Evolutionary conservation across 306 rosid genomes (phyloP).

Genomic region (Trichosanthes truncata): DNA sequence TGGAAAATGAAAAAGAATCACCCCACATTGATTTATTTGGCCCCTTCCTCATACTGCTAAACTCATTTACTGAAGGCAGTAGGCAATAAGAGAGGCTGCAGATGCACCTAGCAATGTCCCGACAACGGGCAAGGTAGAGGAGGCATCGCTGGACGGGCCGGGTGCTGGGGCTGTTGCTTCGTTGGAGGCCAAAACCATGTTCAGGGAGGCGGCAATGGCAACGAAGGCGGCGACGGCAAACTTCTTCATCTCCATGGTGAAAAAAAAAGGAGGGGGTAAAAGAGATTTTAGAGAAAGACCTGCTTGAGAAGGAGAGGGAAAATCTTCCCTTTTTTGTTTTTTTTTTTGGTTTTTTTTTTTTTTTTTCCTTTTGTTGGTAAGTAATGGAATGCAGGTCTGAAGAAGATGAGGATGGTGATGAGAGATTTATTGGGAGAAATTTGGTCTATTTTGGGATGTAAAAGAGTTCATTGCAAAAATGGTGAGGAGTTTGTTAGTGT

Average conservation of each 20-base stretch:
- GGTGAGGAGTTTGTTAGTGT: not conserved
- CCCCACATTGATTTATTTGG: not conserved
- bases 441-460: not conserved
- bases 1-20: not conserved
- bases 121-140: conserved; percentile 24
- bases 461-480: not conserved
- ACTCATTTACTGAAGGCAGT: conserved; percentile 11
- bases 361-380: not conserved
- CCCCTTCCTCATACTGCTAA: not conserved
- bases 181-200: not conserved
- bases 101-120: conserved; percentile 53
- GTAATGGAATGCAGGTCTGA: not conserved
- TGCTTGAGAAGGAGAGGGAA: not conserved
- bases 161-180: not conserved
- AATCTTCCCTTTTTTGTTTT: not conserved
- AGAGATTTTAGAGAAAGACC: not conserved
- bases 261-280: not conserved
- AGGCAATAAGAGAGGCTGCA: conserved; percentile 34
- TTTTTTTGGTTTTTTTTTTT: not conserved
- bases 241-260: conserved; percentile 9
- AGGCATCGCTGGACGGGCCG: not conserved
- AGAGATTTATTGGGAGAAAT: not conserved
- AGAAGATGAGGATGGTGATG: not conserved
- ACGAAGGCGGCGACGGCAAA: not conserved
- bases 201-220: not conserved